Percentiles rank a stretch among this genome's conserved stretches.
phyloP scores from a whole-genome alignment of 257 asterid species.

The Cynanchum wilfordii region DNA sequence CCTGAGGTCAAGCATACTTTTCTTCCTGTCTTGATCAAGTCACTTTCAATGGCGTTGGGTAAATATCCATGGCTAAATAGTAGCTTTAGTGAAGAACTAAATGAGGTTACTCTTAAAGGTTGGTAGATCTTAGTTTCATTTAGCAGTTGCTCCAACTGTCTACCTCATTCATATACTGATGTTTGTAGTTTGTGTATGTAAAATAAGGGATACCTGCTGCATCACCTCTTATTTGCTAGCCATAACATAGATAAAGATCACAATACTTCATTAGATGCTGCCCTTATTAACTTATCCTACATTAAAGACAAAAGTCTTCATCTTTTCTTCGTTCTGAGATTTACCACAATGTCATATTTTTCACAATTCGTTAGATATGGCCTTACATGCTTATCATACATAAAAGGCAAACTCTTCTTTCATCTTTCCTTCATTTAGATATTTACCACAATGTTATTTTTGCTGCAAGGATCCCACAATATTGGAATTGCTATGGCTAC shows the following conservation, averaged over 20 bases:
- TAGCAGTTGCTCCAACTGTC: not conserved
- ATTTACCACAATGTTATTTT: not conserved
- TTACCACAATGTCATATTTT: not conserved
- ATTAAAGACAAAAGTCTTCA: not conserved
- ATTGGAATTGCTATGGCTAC: slow-evolving; percentile 98
- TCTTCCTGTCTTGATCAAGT: slow-evolving; percentile 75
- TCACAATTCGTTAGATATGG: not conserved
- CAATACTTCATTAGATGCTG: not conserved
- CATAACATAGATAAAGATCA: not conserved
- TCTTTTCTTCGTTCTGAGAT: not conserved
- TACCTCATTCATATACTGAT: not conserved
- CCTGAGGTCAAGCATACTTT: slow-evolving; percentile 69
- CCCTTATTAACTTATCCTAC: not conserved
- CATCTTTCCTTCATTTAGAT: not conserved
- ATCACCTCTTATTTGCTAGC: not conserved
- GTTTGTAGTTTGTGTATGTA: not conserved
- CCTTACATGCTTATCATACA: not conserved
- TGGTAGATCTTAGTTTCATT: not conserved
- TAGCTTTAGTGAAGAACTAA: slow-evolving; percentile 65
- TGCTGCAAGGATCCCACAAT: slow-evolving; percentile 68
- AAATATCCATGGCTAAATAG: slow-evolving; percentile 80
- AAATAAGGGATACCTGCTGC: not conserved
- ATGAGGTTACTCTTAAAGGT: slow-evolving; percentile 87
- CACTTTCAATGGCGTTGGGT: slow-evolving; percentile 75
- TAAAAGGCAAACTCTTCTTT: not conserved